Percentiles rank a stretch among this genome's conserved stretches.
phyloP scores from a whole-genome alignment of 2,329 filamentous ascomycete species.

The Xylariaceae sp. region DNA sequence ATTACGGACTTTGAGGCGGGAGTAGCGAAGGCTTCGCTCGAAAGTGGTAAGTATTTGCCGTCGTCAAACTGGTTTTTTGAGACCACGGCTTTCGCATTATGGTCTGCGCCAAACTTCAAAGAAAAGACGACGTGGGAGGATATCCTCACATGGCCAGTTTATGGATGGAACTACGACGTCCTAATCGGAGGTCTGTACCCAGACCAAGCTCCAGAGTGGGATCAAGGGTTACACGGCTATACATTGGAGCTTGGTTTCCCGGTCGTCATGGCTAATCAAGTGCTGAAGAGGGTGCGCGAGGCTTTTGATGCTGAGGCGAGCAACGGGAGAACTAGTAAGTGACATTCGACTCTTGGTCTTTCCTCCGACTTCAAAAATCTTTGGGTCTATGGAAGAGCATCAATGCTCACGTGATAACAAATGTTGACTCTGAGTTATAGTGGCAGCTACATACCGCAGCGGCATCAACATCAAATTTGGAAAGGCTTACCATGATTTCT shows the following conservation, averaged over 20 bases:
- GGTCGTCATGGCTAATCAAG: constrained; percentile 55
- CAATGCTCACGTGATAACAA: background rate
- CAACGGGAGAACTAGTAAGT: constrained; percentile 27
- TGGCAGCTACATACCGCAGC: constrained; percentile 58
- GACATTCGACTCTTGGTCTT: background rate
- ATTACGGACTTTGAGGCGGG: constrained; percentile 52
- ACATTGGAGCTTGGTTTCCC: constrained; percentile 61
- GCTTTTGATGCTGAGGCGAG: constrained; percentile 54
- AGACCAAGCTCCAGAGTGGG: constrained; percentile 56
- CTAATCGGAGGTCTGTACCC: constrained; percentile 59
- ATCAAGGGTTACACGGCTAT: constrained; percentile 54
- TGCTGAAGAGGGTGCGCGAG: constrained; percentile 55
- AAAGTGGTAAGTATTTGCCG: constrained; percentile 54
- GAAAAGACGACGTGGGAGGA: constrained; percentile 55
- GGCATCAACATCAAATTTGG: constrained; percentile 62
- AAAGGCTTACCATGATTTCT: constrained; percentile 54
- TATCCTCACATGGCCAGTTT: constrained; percentile 56
- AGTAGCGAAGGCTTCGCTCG: constrained; percentile 50
- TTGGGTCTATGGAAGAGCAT: background rate
- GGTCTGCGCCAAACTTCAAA: constrained; percentile 59
- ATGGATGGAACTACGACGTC: constrained; percentile 61
- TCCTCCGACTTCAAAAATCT: background rate
- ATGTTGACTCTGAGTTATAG: constrained; percentile 42
- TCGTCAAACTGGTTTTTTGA: constrained; percentile 58
- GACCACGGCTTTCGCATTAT: constrained; percentile 56